These are phyloP conservation scores for Nicotiana rustica DNA, from an alignment of 305 asterid genomes.

Conservation along the genomic window DNA sequence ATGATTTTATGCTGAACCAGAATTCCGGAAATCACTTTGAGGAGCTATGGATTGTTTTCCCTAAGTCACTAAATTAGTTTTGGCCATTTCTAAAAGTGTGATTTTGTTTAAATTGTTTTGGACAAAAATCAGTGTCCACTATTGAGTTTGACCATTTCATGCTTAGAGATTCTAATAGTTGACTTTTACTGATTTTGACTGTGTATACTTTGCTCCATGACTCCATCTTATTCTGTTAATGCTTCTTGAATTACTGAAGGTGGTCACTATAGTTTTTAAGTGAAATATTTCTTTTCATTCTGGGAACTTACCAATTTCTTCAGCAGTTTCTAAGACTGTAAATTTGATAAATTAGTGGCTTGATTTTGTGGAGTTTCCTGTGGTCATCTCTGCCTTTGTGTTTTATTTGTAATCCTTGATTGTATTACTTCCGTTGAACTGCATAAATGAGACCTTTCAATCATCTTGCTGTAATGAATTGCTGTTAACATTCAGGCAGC, in stretches of 20 bases:
- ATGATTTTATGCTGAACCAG: conserved; percentile 20
- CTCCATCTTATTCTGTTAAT: background rate
- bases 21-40: background rate
- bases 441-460: background rate
- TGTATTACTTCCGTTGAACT: background rate
- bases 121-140: conserved; percentile 21
- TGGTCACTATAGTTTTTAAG: background rate
- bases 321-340: background rate
- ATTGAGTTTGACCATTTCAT: conserved; percentile 6
- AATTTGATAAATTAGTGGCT: background rate
- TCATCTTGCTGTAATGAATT: conserved; percentile 13
- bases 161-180: background rate
- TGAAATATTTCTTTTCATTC: background rate
- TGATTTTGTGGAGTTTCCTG: conserved; percentile 23
- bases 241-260: conserved; percentile 14
- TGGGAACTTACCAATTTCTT: background rate
- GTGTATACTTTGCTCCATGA: background rate
- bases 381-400: conserved; percentile 23
- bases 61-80: conserved; percentile 16
- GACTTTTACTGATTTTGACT: background rate
- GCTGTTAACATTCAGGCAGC: conserved; percentile 58
- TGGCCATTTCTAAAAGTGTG: background rate
- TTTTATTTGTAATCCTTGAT: background rate
- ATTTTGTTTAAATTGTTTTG: conserved; percentile 7
- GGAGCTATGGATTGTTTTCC: background rate